Conservation (phyloP, 2,329 filamentous ascomycete genomes). For the Penicillium sp. region DNA sequence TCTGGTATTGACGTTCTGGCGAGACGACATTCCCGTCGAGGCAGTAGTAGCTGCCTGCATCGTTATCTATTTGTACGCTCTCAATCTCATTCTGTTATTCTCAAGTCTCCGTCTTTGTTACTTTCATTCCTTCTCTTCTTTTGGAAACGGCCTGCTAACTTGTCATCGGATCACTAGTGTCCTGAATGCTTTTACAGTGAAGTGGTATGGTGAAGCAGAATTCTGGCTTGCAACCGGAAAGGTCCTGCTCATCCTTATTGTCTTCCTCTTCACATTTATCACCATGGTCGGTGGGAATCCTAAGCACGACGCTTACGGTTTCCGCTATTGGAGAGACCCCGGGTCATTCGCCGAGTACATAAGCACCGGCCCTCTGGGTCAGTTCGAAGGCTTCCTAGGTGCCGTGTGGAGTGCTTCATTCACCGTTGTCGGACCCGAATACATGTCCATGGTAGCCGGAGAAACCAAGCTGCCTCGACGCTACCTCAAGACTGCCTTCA, state of each 20-base stretch:
- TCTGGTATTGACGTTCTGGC: conserved; percentile 42
- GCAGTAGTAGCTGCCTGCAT: conserved; percentile 33
- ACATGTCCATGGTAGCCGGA: conserved; percentile 61
- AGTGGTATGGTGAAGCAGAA: conserved; percentile 68
- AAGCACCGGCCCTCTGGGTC: conserved; percentile 21
- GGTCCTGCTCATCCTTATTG: conserved; percentile 65
- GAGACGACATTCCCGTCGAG: conserved; percentile 39
- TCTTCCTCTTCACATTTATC: conserved; percentile 73
- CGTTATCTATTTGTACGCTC: conserved; percentile 14
- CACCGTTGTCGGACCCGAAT: conserved; percentile 64
- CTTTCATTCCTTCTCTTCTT: not conserved
- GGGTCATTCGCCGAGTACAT: conserved; percentile 31
- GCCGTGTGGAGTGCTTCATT: conserved; percentile 70
- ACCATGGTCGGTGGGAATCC: conserved; percentile 80
- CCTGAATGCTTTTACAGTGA: conserved; percentile 68
- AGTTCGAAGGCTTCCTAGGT: conserved; percentile 55
- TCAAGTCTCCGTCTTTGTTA: not conserved
- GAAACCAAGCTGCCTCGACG: conserved; percentile 68
- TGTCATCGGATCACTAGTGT: conserved; percentile 30
- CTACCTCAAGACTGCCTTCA: conserved; percentile 71
- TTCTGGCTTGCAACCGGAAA: conserved; percentile 56
- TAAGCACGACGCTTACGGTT: conserved; percentile 66
- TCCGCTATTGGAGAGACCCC: conserved; percentile 61
- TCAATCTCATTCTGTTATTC: not conserved
- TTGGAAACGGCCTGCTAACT: not conserved